A percentile compares a stretch with the other conserved stretches of the same genome.
Conservation (phyloP, 192 early-diverging fungal species). For the Entomortierella lignicola region DNA sequence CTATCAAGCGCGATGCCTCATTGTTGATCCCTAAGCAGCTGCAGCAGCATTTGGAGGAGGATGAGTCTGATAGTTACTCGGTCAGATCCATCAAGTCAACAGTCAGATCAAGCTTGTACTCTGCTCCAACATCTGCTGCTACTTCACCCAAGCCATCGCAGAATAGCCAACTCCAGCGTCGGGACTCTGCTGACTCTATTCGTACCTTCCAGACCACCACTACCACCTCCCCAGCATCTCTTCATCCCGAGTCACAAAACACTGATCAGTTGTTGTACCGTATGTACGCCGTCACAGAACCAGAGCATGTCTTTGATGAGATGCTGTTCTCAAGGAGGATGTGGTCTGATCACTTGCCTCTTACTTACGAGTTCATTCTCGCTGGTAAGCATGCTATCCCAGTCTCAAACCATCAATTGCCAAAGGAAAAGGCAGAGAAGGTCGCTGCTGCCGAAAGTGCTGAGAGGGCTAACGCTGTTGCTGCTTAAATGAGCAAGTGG, state of each 20-base stretch:
- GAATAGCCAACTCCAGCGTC: conserved; percentile 7
- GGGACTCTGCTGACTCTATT: conserved; percentile 12
- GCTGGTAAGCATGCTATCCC: conserved; percentile 54
- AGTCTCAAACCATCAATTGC: conserved; percentile 12
- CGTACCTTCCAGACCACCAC: conserved; percentile 7
- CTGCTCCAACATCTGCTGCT: background rate
- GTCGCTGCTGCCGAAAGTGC: conserved; percentile 1
- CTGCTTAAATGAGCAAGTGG: no score
- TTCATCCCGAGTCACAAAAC: conserved; percentile 23
- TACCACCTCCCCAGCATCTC: conserved; percentile 16
- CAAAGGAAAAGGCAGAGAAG: conserved; percentile 6
- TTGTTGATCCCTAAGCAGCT: conserved; percentile 19
- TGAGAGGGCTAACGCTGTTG: background rate
- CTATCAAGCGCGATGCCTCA: conserved; percentile 10
- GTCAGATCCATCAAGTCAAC: conserved; percentile 39
- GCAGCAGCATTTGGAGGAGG: conserved; percentile 27
- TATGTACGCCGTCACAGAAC: conserved; percentile 39
- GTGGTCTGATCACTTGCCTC: conserved; percentile 52
- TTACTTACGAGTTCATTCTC: conserved; percentile 52
- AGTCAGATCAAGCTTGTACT: conserved; percentile 23
- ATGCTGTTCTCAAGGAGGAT: conserved; percentile 50
- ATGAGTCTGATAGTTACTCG: conserved; percentile 26
- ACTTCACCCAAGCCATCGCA: background rate
- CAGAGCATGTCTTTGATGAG: conserved; percentile 51
- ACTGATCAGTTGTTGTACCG: conserved; percentile 45